These are phyloP conservation scores for Tulasnella calospora DNA, from an alignment of 768 basidiomycete species.

Conservation along the genomic window DNA sequence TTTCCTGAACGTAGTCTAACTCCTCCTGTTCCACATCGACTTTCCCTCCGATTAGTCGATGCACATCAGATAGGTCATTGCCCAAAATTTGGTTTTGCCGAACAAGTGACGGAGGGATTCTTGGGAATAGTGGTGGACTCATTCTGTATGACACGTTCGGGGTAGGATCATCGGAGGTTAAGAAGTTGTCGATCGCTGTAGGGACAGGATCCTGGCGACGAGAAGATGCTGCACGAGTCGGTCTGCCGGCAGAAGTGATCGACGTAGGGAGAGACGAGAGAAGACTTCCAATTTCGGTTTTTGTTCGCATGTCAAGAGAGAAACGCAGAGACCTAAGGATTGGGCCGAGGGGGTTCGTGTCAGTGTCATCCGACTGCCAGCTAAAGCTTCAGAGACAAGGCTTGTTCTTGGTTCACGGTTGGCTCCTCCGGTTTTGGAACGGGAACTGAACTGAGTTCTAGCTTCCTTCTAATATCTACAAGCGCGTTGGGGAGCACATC, in stretches of 20 bases:
- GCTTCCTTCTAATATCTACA: neutral
- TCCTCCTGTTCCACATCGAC: neutral
- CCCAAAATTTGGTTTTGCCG: neutral
- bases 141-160: neutral
- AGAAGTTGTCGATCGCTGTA: neutral
- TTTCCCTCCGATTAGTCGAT: neutral
- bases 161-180: neutral
- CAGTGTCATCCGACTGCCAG: neutral
- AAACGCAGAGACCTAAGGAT: slow-evolving; percentile 9
- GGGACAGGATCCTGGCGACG: neutral
- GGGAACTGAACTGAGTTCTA: neutral
- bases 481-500: neutral
- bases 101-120: neutral
- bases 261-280: neutral
- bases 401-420: neutral
- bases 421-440: neutral
- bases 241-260: neutral
- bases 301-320: neutral
- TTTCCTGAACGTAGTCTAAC: neutral
- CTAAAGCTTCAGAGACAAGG: neutral
- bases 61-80: neutral
- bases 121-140: neutral
- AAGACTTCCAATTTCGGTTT: neutral
- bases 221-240: neutral
- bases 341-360: neutral